Conservation (phyloP, 345 rosid genomes). For the Bruguiera parviflora region DNA sequence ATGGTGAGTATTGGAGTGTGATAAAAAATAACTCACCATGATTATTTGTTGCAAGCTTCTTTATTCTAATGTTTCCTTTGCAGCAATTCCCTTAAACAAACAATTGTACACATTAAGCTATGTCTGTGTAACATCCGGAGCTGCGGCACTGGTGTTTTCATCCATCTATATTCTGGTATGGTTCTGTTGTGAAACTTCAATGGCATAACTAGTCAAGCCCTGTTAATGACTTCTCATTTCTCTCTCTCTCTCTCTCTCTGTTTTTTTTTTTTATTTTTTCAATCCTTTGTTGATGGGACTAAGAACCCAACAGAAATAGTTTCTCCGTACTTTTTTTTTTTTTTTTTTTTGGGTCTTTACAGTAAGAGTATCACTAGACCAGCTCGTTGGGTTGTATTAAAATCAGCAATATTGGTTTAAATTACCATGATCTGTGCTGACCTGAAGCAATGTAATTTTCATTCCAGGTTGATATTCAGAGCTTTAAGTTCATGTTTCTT, state of each 20-base stretch:
- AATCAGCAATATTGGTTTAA: too few species aligned
- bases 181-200: background rate
- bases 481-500: constrained; percentile 40
- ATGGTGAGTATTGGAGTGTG: constrained; percentile 44
- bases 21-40: background rate
- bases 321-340: too few species aligned
- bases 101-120: constrained; percentile 82
- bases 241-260: too few species aligned
- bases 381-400: too few species aligned
- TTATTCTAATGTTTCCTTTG: constrained; percentile 13
- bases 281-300: too few species aligned
- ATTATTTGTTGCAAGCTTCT: background rate
- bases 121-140: constrained; percentile 76
- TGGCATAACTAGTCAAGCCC: background rate
- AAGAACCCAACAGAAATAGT: too few species aligned
- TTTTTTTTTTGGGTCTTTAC: too few species aligned
- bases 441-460: background rate
- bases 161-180: constrained; percentile 61
- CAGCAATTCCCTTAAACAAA: constrained; percentile 81
- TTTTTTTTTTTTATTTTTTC: too few species aligned
- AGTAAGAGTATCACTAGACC: too few species aligned
- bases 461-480: constrained; percentile 64
- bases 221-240: background rate
- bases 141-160: constrained; percentile 73
- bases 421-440: too few species aligned